A percentile compares a stretch with the other conserved stretches of the same genome.
phyloP scores from a whole-genome alignment of 1,284 basidiomycete genomes.

The Exobasidium rhododendri region DNA sequence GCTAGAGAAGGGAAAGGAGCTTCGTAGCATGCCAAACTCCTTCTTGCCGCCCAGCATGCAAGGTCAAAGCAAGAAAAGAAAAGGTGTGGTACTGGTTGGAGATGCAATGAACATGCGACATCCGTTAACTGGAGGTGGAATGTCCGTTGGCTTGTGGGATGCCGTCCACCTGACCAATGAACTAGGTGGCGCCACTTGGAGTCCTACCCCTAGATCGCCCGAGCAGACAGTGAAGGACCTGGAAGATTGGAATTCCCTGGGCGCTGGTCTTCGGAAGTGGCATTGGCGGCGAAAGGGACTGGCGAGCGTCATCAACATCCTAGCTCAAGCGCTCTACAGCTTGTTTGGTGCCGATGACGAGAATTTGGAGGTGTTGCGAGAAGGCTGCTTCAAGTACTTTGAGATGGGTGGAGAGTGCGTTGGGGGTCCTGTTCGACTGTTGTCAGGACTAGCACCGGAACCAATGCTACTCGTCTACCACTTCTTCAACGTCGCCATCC shows the following conservation, averaged over 20 bases:
- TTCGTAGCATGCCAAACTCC: slow-evolving; percentile 88
- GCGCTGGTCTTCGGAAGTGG: slow-evolving; percentile 41
- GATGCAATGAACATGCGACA: slow-evolving; percentile 99
- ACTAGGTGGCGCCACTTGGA: slow-evolving; percentile 42
- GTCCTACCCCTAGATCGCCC: slow-evolving; percentile 18
- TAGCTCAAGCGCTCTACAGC: slow-evolving; percentile 52
- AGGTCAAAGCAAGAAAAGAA: slow-evolving; percentile 61
- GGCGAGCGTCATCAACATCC: slow-evolving; percentile 51
- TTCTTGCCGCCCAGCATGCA: slow-evolving; percentile 85
- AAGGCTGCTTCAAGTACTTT: slow-evolving; percentile 97
- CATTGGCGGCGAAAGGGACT: slow-evolving; percentile 51
- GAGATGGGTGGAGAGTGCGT: slow-evolving; percentile 86
- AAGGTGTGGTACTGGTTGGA: slow-evolving; percentile 81
- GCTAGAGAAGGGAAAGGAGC: slow-evolving; percentile 37
- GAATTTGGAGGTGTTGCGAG: slow-evolving; percentile 75
- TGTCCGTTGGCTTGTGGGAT: slow-evolving; percentile 55
- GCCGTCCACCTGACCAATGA: slow-evolving; percentile 45
- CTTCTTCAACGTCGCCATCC: slow-evolving; percentile 93
- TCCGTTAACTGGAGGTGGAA: slow-evolving; percentile 78
- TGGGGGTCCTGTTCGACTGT: slow-evolving; percentile 69
- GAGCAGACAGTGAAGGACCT: slow-evolving; percentile 23
- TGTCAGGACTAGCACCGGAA: slow-evolving; percentile 65
- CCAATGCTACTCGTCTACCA: slow-evolving; percentile 78
- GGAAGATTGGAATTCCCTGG: slow-evolving; percentile 31
- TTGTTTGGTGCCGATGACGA: slow-evolving; percentile 60